Evolutionary conservation across 768 basidiomycete genomes (phyloP).

Genomic region (Mycena amicta): DNA sequence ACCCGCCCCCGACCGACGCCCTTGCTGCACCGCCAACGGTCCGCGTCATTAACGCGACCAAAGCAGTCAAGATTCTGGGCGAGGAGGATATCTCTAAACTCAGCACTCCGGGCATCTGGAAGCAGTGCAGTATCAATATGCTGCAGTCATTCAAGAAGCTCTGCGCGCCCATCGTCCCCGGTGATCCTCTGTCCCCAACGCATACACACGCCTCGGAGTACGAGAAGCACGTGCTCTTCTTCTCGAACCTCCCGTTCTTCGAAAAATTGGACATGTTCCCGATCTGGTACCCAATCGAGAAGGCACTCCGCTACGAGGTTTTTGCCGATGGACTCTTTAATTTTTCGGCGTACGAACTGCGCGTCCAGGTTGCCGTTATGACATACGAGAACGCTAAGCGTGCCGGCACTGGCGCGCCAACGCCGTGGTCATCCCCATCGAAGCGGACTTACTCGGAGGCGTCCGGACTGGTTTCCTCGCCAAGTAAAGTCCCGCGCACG

Average conservation of each 20-base stretch:
- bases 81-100: no score
- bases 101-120: no score
- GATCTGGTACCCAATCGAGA: background rate
- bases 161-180: no score
- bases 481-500: no score
- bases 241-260: background rate
- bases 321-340: background rate
- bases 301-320: background rate
- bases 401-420: no score
- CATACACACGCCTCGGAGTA: background rate
- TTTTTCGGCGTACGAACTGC: background rate
- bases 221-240: background rate
- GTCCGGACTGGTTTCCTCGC: background rate
- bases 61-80: no score
- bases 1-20: background rate
- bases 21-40: background rate
- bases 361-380: background rate
- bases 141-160: no score
- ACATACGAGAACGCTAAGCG: background rate
- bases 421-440: background rate
- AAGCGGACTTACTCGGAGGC: background rate
- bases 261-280: background rate
- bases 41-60: background rate
- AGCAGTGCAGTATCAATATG: no score
- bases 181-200: no score